Conservation (phyloP, 2,329 filamentous ascomycete species). For the Diaporthe nobilis region DNA sequence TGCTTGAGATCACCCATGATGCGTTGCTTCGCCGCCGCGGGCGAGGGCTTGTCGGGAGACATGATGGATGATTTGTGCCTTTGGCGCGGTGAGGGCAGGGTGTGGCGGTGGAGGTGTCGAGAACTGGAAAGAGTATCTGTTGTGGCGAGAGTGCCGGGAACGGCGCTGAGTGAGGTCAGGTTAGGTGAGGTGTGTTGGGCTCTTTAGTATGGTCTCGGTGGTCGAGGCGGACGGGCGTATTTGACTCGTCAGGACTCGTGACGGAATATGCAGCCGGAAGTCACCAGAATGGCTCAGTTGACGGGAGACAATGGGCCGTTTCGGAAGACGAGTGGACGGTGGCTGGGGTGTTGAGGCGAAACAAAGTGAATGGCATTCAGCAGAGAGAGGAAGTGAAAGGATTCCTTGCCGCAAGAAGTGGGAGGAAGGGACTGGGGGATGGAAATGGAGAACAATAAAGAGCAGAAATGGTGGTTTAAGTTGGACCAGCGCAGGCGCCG, state of each 20-base stretch:
- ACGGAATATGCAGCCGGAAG: conserved; percentile 5
- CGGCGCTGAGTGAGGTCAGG: not conserved
- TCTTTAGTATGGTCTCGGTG: not conserved
- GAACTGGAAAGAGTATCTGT: not conserved
- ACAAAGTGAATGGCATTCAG: conserved; percentile 25
- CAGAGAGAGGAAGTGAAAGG: not conserved
- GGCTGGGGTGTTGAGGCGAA: not conserved
- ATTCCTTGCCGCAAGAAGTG: not conserved
- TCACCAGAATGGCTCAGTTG: not conserved
- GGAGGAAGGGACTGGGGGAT: not conserved
- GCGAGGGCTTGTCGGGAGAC: conserved; percentile 50
- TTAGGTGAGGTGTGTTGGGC: not conserved
- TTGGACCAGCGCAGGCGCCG: conserved; percentile 19
- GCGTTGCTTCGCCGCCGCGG: conserved; percentile 75
- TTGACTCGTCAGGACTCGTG: conserved; percentile 29
- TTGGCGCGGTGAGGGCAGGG: not conserved
- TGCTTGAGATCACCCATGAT: conserved; percentile 90
- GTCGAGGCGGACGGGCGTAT: not conserved
- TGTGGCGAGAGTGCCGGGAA: not conserved
- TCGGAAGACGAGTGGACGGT: not conserved
- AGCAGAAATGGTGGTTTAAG: conserved; percentile 20
- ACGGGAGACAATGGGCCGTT: not conserved
- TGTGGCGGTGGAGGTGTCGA: not conserved
- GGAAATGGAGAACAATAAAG: not conserved
- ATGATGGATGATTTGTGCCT: conserved; percentile 48